These are phyloP conservation scores for Botrytis medusae DNA, from an alignment of 2,329 filamentous ascomycete species.

Conservation along the genomic window DNA sequence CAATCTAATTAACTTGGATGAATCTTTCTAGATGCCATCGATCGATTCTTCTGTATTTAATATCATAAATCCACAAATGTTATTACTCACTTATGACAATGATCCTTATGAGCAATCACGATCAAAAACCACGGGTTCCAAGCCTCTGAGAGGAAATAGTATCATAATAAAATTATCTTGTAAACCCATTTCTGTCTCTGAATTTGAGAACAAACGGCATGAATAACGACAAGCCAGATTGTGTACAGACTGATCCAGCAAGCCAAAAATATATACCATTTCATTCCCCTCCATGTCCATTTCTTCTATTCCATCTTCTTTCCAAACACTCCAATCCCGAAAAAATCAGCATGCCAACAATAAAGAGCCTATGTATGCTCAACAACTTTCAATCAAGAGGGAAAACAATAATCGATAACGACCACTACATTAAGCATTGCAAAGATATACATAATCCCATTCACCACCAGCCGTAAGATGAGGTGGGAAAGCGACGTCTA, in stretches of 20 bases:
- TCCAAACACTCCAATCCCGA: background rate
- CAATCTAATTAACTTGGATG: too few species aligned
- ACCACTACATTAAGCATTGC: too few species aligned
- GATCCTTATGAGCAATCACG: background rate
- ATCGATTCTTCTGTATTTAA: background rate
- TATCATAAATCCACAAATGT: background rate
- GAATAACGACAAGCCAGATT: background rate
- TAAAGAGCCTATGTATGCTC: background rate
- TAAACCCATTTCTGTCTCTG: background rate
- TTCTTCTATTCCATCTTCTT: background rate
- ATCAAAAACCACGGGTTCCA: fast-evolving
- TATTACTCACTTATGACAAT: background rate
- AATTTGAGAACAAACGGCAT: fast-evolving
- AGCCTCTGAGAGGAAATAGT: background rate
- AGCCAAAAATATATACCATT: too few species aligned
- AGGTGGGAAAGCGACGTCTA: background rate
- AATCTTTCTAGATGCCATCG: background rate
- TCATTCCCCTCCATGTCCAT: background rate
- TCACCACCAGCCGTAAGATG: background rate
- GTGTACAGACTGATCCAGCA: background rate
- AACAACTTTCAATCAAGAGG: background rate
- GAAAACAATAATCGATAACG: background rate
- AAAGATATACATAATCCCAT: too few species aligned
- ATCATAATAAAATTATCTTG: background rate
- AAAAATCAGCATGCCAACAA: fast-evolving